Percentiles rank a stretch among this genome's conserved stretches.
phyloP scores from a whole-genome alignment of 2,329 filamentous ascomycete genomes.

The Ascochyta koolunga region DNA sequence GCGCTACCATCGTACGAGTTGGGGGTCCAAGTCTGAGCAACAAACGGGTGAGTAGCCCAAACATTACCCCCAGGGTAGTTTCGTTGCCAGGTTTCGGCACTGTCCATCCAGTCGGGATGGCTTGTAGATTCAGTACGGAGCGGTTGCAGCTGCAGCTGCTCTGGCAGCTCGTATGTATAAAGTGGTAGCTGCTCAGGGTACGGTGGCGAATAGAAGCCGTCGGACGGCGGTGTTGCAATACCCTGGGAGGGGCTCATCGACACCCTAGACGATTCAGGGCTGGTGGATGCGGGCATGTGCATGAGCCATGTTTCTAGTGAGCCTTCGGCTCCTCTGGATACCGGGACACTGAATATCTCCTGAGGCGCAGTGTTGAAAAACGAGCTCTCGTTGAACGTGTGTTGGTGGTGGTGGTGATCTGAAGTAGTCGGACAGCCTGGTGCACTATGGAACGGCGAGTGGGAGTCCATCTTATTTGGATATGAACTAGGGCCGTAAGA shows the following conservation, averaged over 20 bases:
- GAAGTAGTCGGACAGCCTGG: conserved; percentile 5
- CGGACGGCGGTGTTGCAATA: conserved; percentile 14
- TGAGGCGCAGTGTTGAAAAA: conserved; percentile 3
- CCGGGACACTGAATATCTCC: conserved; percentile 2
- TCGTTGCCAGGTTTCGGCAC: conserved; percentile 5
- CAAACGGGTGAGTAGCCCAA: conserved; percentile 11
- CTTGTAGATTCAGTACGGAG: conserved; percentile 1
- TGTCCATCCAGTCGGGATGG: conserved; percentile 4
- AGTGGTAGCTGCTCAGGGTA: conserved; percentile 9
- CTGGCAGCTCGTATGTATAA: conserved; percentile 2
- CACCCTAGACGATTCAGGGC: conserved; percentile 20
- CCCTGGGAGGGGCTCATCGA: conserved; percentile 14
- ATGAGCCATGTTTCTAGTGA: conserved; percentile 24
- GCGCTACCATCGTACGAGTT: not conserved
- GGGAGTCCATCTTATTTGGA: conserved; percentile 11
- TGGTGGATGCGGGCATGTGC: conserved; percentile 9
- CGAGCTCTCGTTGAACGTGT: conserved; percentile 10
- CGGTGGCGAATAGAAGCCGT: conserved; percentile 19
- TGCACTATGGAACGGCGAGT: not conserved
- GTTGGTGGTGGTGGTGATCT: conserved; percentile 8
- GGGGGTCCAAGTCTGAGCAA: conserved; percentile 9
- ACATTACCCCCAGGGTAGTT: not conserved
- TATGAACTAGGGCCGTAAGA: conserved; percentile 18
- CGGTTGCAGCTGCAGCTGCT: conserved; percentile 6
- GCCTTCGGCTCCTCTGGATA: conserved; percentile 10